Conservation (phyloP, 2,329 filamentous ascomycete genomes). For the Neocatenulostroma microsporum region DNA sequence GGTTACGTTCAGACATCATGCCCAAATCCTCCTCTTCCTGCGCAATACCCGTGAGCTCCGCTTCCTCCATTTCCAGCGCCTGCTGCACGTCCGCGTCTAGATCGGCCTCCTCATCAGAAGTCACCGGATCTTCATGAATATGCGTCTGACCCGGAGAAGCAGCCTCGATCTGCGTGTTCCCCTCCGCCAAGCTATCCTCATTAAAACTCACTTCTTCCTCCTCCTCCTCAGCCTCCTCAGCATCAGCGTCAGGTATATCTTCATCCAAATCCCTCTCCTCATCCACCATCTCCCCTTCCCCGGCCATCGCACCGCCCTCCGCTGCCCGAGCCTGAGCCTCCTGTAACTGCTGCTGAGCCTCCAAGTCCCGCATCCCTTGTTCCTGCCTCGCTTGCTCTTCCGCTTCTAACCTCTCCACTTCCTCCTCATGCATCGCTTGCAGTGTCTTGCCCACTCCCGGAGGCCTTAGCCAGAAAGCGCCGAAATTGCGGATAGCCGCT, state of each 20-base stretch:
- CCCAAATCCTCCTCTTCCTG: constrained; percentile 41
- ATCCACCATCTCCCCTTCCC: constrained; percentile 40
- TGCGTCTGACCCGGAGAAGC: too few species aligned
- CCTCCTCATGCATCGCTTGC: constrained; percentile 82
- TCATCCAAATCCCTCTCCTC: constrained; percentile 47
- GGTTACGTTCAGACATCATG: constrained; percentile 28
- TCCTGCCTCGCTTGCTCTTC: constrained; percentile 65
- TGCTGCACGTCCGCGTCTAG: constrained; percentile 37
- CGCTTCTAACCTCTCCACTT: constrained; percentile 79
- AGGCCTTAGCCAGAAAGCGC: constrained; percentile 81
- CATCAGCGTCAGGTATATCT: constrained; percentile 62
- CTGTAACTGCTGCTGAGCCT: constrained; percentile 53
- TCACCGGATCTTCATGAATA: constrained; percentile 34
- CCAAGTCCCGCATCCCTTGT: constrained; percentile 64
- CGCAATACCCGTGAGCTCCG: constrained; percentile 39
- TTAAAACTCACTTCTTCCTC: constrained; percentile 44
- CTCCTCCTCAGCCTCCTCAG: constrained; percentile 61
- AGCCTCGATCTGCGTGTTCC: constrained; percentile 23
- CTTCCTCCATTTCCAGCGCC: constrained; percentile 40
- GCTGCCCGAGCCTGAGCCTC: constrained; percentile 33
- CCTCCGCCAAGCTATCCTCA: constrained; percentile 42
- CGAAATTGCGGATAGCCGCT: constrained; percentile 75
- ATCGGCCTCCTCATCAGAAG: constrained; percentile 33
- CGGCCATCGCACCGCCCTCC: constrained; percentile 33
- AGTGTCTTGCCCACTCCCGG: constrained; percentile 84